Evolutionary conservation across 495 filamentous ascomycete genomes (phyloP), one percentile per base, ranked within the genome.

Genomic region (Poronia punctata): DNA sequence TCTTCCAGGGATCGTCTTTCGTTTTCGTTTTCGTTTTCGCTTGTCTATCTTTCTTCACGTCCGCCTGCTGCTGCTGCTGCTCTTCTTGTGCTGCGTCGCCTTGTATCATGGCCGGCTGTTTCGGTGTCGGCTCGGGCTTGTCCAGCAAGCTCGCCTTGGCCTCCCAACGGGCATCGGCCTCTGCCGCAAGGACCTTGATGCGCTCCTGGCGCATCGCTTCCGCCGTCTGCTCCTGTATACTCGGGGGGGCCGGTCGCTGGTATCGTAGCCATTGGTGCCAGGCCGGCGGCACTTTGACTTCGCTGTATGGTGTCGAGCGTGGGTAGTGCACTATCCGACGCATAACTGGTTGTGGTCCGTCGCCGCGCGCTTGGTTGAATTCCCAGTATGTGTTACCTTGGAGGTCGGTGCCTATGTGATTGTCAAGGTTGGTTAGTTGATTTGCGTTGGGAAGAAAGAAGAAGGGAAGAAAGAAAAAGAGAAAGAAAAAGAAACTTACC

Each of bases 261-360:
- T 93, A 75, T 25, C 93, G 86, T 9, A 98, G 80, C 92, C 92
- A 98, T 59, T 96, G 90, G 60, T 90, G 86, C 92, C 92, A 98
- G 67, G 83, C 79, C 1, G 90, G 84, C 65, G 67, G 50, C 41
- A 70, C 56, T 6, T 45, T 40, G 21, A 93, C 76, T 36, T 90
- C 82, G 52, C 68, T 71, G 58, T 75, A 76, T 50, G 86, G 82
- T 2, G 75, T 76, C 35, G 68, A 67, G 0, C 68, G 65, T 1
- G 67, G 70, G 50, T 65, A 85, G 43, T 79, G 67, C n/a, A 93
- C 83, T 21, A 95, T 93, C 41, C 74, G 70, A 5, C 74, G 66
- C 59, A n/a, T n/a, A n/a, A n/a, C n/a, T n/a, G n/a, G n/a, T n/a
- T n/a, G n/a, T n/a, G n/a, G n/a, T n/a, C n/a, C 55, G 43, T 68